Evolutionary conservation across 306 rosid species (phyloP), one percentile per base, ranked within the genome.

Genomic region (Vigna radiata): DNA sequence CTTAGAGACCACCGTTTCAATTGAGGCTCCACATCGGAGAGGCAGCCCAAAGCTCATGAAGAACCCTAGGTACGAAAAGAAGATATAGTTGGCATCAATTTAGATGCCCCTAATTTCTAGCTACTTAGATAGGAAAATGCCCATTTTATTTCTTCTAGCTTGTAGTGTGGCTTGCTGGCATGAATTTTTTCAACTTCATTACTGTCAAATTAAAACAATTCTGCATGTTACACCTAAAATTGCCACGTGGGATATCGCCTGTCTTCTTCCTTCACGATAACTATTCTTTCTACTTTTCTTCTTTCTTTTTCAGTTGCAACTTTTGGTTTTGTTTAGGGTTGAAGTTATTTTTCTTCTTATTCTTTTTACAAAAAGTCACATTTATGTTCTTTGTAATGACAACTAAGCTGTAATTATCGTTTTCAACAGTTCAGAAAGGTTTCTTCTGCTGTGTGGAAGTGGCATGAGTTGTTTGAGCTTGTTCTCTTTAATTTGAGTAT

Each of bases 71-170:
- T 17, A 29, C n/a, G 43, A 61, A 77, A 70, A 46, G 69, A 70
- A 21, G 44, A 33, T 31, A 52, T 64, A 47, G 49, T 53, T 58
- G 46, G 18, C 15, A 36, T 60, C 14, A 37, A 79, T 71, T 49
- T 77, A 52, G 54, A 75, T 78, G 77, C 68, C 68, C 27, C 79
- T 54, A 83, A 58, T 86, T 75, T 66, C 73, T 71, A 68, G 76
- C 73, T 54, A 77, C 46, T 27, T 62, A 25, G 59, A 58, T 59
- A 44, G 69, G 19, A 68, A 37, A 36, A 23, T 29, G 31, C 60
- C 60, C 76, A 49, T 59, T 53, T 50, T 54, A 46, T 72, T 49
- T 27, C 82, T 82, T 79, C 74, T 76, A 52, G 68, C 67, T 79
- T 76, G 68, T 72, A 53, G 46, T 79, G 36, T 53, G 47, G 27